Evolutionary conservation across 202 grass and related monocot species (phyloP), one percentile per base, ranked within the genome.

Genomic region (Setaria viridis): DNA sequence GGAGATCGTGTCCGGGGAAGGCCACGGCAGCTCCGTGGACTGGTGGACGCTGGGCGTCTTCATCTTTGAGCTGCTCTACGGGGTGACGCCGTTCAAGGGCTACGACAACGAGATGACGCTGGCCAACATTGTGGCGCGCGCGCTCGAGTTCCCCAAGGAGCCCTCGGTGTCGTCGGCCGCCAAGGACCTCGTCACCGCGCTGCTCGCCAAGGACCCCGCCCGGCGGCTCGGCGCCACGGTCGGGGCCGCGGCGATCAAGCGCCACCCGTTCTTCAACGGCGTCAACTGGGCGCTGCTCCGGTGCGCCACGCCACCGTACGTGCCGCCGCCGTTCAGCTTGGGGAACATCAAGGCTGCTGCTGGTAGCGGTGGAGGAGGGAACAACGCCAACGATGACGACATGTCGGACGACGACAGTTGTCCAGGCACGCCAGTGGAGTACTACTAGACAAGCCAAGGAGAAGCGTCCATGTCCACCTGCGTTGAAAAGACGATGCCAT

Each of bases 1-100:
- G 2, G 97, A 99, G 90, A 99, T 99, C 77, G 94, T 99, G 16
- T 93, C 94, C 0, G 97, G 97, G 0, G 94, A 99, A 39, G 97
- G 97, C 1, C 97, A 99, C 72, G 97, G 97, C 87, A 94, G 91
- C 88, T 71, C 92, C 0, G 97, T 99, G 0, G 97, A 99, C 82
- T 99, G 97, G 97, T 99, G 93, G 97, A 99, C 94, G 32, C 90
- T 99, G 0, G 97, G 97, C 2, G 42, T 99, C 46, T 96, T 99
- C 79, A 46, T 94, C 43, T 99, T 85, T 79, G 97, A 99, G 88
- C 91, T 99, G 25, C 88, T 99, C 14, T 94, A 99, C 77, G 97
- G 97, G 0, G 85, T 78, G 5, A 99, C 97, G 6, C 97, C 97
- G 0, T 99, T 99, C 70, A 94, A 88, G 62, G 97, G 93, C 17